These are phyloP conservation scores for Piloderma croceum DNA, from an alignment of 768 basidiomycete species.

Conservation along the genomic window DNA sequence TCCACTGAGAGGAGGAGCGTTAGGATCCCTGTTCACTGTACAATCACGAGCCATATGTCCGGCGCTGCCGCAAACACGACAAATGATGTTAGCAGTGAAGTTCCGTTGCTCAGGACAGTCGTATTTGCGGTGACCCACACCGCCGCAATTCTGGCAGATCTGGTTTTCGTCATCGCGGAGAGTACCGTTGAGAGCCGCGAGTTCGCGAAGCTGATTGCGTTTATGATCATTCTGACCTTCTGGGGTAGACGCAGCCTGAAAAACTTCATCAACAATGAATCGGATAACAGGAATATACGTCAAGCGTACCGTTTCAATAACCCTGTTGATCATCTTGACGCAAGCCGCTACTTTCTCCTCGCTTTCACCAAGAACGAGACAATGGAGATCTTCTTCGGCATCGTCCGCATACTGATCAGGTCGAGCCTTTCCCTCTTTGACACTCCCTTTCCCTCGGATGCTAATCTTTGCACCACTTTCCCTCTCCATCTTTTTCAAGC, in stretches of 20 bases:
- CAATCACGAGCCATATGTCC: slow-evolving; percentile 99
- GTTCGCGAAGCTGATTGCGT: slow-evolving; percentile 94
- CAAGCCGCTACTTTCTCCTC: slow-evolving; percentile 89
- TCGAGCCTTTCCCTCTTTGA: slow-evolving; percentile 97
- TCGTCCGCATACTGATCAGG: slow-evolving; percentile 94
- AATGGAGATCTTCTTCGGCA: slow-evolving; percentile 98
- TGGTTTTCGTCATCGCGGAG: slow-evolving; percentile 99
- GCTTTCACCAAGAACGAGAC: slow-evolving; percentile 88
- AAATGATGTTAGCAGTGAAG: slow-evolving; percentile 99
- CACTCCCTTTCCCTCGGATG: slow-evolving; percentile 96
- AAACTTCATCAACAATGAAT: slow-evolving; percentile 2
- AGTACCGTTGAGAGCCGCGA: slow-evolving; percentile 96
- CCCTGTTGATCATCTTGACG: slow-evolving; percentile 93
- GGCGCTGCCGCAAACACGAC: slow-evolving; percentile 95
- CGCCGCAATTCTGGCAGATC: slow-evolving; percentile 95
- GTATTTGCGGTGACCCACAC: slow-evolving; percentile 94
- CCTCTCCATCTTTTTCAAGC: slow-evolving; percentile 98
- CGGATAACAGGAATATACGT: neutral
- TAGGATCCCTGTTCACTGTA: slow-evolving; percentile 87
- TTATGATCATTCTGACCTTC: slow-evolving; percentile 99
- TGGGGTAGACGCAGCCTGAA: slow-evolving; percentile 93
- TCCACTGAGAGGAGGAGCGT: slow-evolving; percentile 45
- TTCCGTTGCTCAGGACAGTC: slow-evolving; percentile 98
- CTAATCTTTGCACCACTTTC: slow-evolving; percentile 98
- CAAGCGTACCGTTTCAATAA: slow-evolving; percentile 88